Conservation (phyloP, 2,329 filamentous ascomycete genomes). For the Pyricularia grisea region DNA sequence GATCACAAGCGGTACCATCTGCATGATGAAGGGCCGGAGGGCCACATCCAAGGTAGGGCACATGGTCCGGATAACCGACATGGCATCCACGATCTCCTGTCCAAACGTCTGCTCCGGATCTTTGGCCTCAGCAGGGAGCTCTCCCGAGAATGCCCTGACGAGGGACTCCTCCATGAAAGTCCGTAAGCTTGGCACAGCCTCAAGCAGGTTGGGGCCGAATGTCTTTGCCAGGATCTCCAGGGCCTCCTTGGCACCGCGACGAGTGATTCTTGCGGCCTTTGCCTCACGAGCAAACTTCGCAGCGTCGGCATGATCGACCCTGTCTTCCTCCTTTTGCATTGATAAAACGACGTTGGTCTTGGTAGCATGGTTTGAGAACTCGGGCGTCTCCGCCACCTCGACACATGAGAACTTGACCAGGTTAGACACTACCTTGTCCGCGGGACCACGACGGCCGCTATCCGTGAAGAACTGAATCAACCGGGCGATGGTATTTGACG, state of each 20-base stretch:
- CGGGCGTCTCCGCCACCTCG: conserved; percentile 93
- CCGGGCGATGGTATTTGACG: conserved; percentile 72
- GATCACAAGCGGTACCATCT: conserved; percentile 75
- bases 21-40: conserved; percentile 71
- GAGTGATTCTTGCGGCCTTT: conserved; percentile 78
- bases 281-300: conserved; percentile 85
- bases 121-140: conserved; percentile 62
- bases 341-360: conserved; percentile 80
- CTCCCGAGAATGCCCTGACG: conserved; percentile 59
- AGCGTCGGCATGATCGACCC: conserved; percentile 84
- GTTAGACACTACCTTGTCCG: conserved; percentile 93
- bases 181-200: conserved; percentile 75
- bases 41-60: conserved; percentile 76
- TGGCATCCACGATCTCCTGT: conserved; percentile 86
- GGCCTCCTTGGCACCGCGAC: conserved; percentile 88
- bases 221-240: conserved; percentile 75
- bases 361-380: conserved; percentile 74
- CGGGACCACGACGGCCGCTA: conserved; percentile 70
- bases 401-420: conserved; percentile 96
- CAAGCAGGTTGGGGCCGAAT: conserved; percentile 70
- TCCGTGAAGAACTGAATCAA: conserved; percentile 82
- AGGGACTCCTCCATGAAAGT: conserved; percentile 76
- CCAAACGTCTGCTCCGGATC: conserved; percentile 69
- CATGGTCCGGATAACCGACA: conserved; percentile 86
- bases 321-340: conserved; percentile 93